These are phyloP conservation scores for Areca catechu DNA, from an alignment of 176 grass and related monocot genomes.

Conservation along the genomic window DNA sequence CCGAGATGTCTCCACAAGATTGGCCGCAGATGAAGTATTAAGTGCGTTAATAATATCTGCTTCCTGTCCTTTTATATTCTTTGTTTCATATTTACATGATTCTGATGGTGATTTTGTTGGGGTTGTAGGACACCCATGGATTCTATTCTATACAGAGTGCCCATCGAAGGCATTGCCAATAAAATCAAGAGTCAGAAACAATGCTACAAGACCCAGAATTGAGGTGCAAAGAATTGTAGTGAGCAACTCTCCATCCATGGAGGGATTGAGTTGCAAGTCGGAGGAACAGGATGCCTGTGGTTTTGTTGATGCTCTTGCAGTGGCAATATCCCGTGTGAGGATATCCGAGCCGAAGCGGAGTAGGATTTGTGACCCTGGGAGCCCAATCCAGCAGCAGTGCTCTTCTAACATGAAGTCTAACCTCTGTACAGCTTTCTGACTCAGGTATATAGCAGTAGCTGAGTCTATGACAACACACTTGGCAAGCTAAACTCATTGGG, in stretches of 20 bases:
- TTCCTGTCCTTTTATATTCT: neutral
- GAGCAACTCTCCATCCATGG: slow-evolving; percentile 25
- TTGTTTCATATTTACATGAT: neutral
- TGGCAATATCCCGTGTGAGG: slow-evolving; percentile 55
- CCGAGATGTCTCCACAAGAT: slow-evolving; percentile 56
- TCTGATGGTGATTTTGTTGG: neutral
- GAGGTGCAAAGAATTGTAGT: slow-evolving; percentile 29
- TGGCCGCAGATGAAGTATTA: slow-evolving; percentile 64
- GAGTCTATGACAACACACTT: no score
- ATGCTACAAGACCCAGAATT: slow-evolving; percentile 26
- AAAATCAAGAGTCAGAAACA: slow-evolving; percentile 36
- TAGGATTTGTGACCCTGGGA: slow-evolving; percentile 40
- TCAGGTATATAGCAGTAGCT: slow-evolving; percentile 16
- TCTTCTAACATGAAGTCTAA: slow-evolving; percentile 62
- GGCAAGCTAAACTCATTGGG: no score
- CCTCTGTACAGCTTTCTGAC: slow-evolving; percentile 67
- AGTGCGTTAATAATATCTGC: slow-evolving; percentile 29
- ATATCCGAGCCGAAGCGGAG: slow-evolving; percentile 67
- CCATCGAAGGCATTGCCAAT: slow-evolving; percentile 32
- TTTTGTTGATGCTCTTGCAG: slow-evolving; percentile 55
- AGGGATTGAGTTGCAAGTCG: slow-evolving; percentile 30
- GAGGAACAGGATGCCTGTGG: slow-evolving; percentile 50
- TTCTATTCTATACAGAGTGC: slow-evolving; percentile 55
- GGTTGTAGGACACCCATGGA: slow-evolving; percentile 74
- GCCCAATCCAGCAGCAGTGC: slow-evolving; percentile 45